phyloP scores from a whole-genome alignment of 345 rosid species.

The Aethionema arabicum region DNA sequence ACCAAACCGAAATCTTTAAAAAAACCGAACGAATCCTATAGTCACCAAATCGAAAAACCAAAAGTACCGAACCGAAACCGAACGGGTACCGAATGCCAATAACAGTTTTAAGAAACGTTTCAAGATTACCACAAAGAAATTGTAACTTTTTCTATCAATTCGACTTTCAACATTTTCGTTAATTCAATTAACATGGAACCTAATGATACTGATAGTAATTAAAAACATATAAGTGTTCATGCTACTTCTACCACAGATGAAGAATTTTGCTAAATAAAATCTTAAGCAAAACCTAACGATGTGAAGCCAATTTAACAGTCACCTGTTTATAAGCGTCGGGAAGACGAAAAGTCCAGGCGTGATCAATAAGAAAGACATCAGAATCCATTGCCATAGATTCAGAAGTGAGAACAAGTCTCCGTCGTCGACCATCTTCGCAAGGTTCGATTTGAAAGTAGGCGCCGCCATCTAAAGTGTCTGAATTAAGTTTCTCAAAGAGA shows the following conservation, averaged over 20 bases:
- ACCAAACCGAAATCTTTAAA: no score
- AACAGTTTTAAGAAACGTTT: background rate
- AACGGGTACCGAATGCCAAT: no score
- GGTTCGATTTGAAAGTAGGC: conserved; percentile 67
- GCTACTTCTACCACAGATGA: background rate
- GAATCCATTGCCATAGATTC: conserved; percentile 57
- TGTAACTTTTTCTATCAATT: background rate
- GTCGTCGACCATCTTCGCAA: conserved; percentile 60
- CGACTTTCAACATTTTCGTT: background rate
- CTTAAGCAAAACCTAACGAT: background rate
- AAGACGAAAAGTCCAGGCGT: conserved; percentile 96
- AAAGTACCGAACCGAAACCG: no score
- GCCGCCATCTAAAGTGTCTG: conserved; percentile 85
- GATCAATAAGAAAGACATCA: conserved; percentile 80
- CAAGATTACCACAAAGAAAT: conserved; percentile 2
- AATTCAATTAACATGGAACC: background rate
- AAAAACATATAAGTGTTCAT: background rate
- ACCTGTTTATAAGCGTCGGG: conserved; percentile 79
- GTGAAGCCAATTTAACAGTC: background rate
- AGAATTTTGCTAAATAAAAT: background rate
- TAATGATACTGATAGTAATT: background rate
- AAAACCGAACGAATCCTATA: no score
- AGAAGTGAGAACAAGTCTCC: conserved; percentile 67
- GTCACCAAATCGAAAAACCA: no score
- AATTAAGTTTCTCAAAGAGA: conserved; percentile 66